Evolutionary conservation across 192 early-diverging fungal species (phyloP).

Genomic region (Backusella morwellensis): DNA sequence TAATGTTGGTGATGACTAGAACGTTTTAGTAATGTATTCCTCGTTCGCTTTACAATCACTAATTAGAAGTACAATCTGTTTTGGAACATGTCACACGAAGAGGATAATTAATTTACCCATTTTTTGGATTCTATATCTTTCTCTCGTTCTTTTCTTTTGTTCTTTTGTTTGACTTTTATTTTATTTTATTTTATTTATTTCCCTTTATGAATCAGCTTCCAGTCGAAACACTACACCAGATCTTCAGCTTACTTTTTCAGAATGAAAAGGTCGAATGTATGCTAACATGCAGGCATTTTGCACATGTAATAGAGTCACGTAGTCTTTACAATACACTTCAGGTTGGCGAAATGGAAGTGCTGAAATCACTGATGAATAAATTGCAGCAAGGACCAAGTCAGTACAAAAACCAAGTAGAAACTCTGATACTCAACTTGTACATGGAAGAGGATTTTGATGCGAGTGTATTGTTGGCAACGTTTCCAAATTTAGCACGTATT

Average conservation of each 20-base stretch:
- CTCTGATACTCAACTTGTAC: background rate
- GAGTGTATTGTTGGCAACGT: background rate
- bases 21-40: background rate
- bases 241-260: background rate
- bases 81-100: background rate
- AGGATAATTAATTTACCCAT: background rate
- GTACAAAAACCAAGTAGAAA: background rate
- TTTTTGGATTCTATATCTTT: background rate
- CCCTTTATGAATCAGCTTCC: background rate
- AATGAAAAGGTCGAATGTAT: background rate
- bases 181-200: background rate
- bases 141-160: background rate
- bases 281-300: background rate
- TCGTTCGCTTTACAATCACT: background rate
- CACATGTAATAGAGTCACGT: background rate
- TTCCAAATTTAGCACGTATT: background rate
- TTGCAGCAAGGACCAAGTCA: background rate
- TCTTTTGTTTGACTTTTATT: background rate
- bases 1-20: background rate
- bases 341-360: background rate
- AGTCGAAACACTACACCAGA: background rate
- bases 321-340: background rate
- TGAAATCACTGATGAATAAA: background rate
- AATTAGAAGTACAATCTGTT: background rate
- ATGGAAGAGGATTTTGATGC: background rate